Evolutionary conservation across 2,329 filamentous ascomycete genomes (phyloP), one percentile per base, ranked within the genome.

Genomic region (Xylaria sp.): DNA sequence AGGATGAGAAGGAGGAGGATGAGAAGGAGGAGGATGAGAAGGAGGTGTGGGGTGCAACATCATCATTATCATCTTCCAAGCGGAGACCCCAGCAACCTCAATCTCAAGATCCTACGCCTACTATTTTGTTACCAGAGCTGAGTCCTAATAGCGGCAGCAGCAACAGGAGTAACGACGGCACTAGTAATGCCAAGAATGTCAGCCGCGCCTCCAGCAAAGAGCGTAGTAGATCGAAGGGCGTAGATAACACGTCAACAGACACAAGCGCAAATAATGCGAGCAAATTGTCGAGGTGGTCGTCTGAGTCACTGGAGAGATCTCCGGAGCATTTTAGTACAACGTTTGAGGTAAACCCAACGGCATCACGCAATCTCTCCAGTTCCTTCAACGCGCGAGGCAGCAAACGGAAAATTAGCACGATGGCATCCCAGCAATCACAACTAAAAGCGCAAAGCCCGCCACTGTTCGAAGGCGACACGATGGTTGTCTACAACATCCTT

Each of bases 401-500:
- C 37, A 68, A 37, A 54, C 63, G 70, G 41, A 63, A 63, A 18
- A 66, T 8, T 64, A 73, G 28, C 63, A 68, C 52, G 51, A 74
- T 73, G 73, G 57, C 54, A 25, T 5, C 65, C 46, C 15, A 15
- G 18, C 48, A 18, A 23, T 59, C 18, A 50, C 61, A 74, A 20
- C 65, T 64, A 32, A 74, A 78, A 4, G 39, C 39, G 39, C 56
- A 58, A 44, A 81, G 84, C 10, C 87, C 88, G 70, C 80, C 80
- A 7, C 87, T 97, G 60, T 94, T 92, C 55, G 92, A 94, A 78
- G 92, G 94, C 8, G 94, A 97, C 77, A 97, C 93, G 0, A 87
- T 86, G 51, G 86, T 98, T 50, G 84, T 94, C 46, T 84, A 90
- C 70, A 83, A 94, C 71, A 81, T 97, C 39, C 85, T 98, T 1